Conservation (phyloP, 192 early-diverging fungal species). For the Mortierella claussenii region DNA sequence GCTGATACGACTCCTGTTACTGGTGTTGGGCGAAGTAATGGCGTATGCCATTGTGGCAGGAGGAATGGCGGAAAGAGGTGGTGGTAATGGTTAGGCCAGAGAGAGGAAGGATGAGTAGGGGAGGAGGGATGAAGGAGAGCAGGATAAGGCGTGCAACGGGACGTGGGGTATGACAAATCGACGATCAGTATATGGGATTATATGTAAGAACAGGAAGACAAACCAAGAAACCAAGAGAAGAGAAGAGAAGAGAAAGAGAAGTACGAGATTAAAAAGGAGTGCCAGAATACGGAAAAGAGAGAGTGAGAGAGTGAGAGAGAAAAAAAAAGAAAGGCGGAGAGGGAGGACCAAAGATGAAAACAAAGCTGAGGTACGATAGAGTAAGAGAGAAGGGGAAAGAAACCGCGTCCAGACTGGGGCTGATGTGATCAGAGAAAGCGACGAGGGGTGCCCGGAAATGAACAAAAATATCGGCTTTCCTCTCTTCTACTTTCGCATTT, state of each 20-base stretch:
- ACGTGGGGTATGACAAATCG: background rate
- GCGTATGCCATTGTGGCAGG: background rate
- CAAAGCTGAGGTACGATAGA: background rate
- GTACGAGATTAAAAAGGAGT: too few relatives aligned
- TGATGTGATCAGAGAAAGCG: background rate
- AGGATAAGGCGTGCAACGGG: background rate
- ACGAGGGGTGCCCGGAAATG: background rate
- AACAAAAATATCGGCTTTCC: background rate
- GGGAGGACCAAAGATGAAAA: background rate
- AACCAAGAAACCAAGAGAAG: background rate
- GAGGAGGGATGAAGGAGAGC: background rate
- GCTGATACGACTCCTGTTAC: background rate
- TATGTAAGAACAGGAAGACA: background rate
- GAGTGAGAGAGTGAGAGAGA: too few relatives aligned
- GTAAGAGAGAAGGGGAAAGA: constrained; percentile 3
- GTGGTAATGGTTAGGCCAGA: background rate
- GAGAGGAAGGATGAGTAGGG: background rate
- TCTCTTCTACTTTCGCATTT: too few relatives aligned
- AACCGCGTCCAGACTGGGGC: too few relatives aligned
- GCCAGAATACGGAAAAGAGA: too few relatives aligned
- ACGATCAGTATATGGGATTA: background rate
- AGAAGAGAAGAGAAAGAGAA: background rate
- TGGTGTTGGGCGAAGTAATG: background rate
- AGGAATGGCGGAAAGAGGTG: background rate
- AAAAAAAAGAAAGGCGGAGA: constrained; percentile 5